Evolutionary conservation across 2,329 filamentous ascomycete genomes (phyloP).

Genomic region (Cercospora citrullina): DNA sequence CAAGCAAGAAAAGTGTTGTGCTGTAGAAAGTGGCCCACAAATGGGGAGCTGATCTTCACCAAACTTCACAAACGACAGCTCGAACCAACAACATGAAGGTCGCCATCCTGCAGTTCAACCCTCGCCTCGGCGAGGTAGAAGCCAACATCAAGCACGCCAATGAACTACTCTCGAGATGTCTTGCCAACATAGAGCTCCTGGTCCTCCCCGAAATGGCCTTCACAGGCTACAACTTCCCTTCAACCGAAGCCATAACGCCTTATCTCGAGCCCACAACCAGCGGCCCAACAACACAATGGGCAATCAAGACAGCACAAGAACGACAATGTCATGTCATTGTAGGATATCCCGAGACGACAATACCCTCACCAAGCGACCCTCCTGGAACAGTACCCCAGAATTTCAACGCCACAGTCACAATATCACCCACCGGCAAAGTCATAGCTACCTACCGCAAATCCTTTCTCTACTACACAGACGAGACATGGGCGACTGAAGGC

Average conservation of each 20-base stretch:
- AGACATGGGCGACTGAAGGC: slow-evolving; percentile 57
- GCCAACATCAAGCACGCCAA: slow-evolving; percentile 71
- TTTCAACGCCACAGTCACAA: slow-evolving; percentile 62
- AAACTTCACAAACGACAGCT: neutral
- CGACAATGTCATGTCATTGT: slow-evolving; percentile 67
- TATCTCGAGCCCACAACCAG: slow-evolving; percentile 66
- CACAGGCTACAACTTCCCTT: slow-evolving; percentile 76
- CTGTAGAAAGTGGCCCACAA: neutral
- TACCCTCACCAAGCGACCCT: slow-evolving; percentile 13
- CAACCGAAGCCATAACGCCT: slow-evolving; percentile 64
- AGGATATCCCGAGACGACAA: slow-evolving; percentile 67
- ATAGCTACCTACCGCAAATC: slow-evolving; percentile 63
- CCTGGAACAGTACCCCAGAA: slow-evolving; percentile 29
- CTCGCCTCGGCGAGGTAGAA: slow-evolving; percentile 67
- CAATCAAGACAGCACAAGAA: slow-evolving; percentile 63
- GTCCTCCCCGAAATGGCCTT: slow-evolving; percentile 77
- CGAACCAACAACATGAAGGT: slow-evolving; percentile 57
- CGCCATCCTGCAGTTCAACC: slow-evolving; percentile 70
- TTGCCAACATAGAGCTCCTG: slow-evolving; percentile 62
- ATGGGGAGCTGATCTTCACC: neutral
- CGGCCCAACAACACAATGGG: slow-evolving; percentile 72
- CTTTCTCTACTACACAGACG: slow-evolving; percentile 67
- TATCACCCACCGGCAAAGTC: slow-evolving; percentile 56
- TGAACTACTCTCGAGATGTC: slow-evolving; percentile 56
- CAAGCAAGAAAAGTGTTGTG: neutral